A percentile compares a stretch with the other conserved stretches of the same genome.
Conservation (phyloP, 306 rosid genomes). For the Fragaria ananassa region DNA sequence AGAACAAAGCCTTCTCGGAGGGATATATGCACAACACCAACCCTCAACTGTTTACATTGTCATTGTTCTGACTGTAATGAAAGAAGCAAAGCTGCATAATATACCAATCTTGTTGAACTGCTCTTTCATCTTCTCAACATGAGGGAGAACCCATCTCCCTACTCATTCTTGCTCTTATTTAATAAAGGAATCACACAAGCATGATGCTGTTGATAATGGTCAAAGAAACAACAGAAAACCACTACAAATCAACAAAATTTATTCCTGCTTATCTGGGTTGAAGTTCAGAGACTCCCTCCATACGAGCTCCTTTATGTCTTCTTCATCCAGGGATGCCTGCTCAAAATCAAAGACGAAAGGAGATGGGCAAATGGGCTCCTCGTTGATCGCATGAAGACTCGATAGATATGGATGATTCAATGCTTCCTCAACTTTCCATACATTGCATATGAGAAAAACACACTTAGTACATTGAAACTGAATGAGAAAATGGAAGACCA, state of each 20-base stretch:
- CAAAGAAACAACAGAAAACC: conserved; percentile 9
- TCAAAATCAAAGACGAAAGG: conserved; percentile 85
- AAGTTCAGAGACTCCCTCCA: conserved; percentile 73
- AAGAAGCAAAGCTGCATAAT: conserved; percentile 7
- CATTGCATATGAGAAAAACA: conserved; percentile 16
- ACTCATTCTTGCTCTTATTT: conserved; percentile 28
- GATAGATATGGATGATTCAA: conserved; percentile 81
- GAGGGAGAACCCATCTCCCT: conserved; percentile 41
- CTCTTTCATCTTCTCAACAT: conserved; percentile 21
- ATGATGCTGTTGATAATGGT: background rate
- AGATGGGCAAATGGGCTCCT: conserved; percentile 83
- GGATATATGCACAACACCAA: conserved; percentile 26
- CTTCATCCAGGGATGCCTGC: conserved; percentile 69
- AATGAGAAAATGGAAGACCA: background rate
- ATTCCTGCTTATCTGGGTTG: conserved; percentile 38
- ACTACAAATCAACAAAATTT: conserved; percentile 8
- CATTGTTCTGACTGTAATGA: background rate
- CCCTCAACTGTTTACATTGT: background rate
- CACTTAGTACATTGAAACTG: conserved; percentile 12
- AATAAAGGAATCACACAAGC: conserved; percentile 20
- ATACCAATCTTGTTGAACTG: background rate
- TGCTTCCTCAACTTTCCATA: conserved; percentile 75
- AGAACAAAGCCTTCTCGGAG: conserved; percentile 32
- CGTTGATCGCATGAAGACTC: conserved; percentile 93
- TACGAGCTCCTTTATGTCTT: conserved; percentile 87